Base-by-base conservation (phyloP, 2,329 filamentous ascomycete species). In the Trichoderma semiorbis region DNA sequence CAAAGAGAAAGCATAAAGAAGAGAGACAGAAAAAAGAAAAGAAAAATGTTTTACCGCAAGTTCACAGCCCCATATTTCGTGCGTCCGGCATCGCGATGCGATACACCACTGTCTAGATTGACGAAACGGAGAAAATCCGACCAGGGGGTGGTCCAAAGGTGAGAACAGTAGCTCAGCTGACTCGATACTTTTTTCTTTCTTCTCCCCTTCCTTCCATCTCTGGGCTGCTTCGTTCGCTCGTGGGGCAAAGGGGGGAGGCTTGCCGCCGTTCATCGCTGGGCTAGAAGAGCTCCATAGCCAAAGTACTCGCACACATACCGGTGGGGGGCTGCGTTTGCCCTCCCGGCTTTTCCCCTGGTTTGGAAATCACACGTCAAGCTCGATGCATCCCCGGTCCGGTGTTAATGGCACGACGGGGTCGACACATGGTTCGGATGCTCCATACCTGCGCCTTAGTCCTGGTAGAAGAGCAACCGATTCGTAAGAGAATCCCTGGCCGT, bases 31-130 rank as follows among this genome's bases (percentile, higher is more conserved):
- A 50, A 10, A 32, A n/a, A 36, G 39, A 28, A 34, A 11, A 26
- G 26, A 32, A 32, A n/a, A 58, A 21, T 58, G 55, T 32, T 32
- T 21, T 61, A 61, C 66, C 66, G 66, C 66, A 69, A 69, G 26
- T 61, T 61, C 18, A 7, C 28, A 60, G 65, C 16, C 66, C 66
- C 66, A 61, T 69, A 32, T 32, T 69, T 69, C 66, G 36, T 69
- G 66, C 66, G 34, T 69, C 66, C 66, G 66, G 66, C 66, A 69
- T 69, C 66, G 66, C 66, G 66, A 69, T 47, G 65, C 30, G 21
- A 66, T 55, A 66, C 14, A n/a, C 4, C 43, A 16, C 12, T 7
- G 32, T n/a, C 30, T n/a, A 58, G 64, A 28, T 58, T 34, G 30
- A 36, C 34, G 34, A 43, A 16, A 21, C 16, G 7, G 36, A 26